These are phyloP conservation scores for Pestalotiopsis sp. DNA, from an alignment of 2,329 filamentous ascomycete genomes.

Conservation along the genomic window DNA sequence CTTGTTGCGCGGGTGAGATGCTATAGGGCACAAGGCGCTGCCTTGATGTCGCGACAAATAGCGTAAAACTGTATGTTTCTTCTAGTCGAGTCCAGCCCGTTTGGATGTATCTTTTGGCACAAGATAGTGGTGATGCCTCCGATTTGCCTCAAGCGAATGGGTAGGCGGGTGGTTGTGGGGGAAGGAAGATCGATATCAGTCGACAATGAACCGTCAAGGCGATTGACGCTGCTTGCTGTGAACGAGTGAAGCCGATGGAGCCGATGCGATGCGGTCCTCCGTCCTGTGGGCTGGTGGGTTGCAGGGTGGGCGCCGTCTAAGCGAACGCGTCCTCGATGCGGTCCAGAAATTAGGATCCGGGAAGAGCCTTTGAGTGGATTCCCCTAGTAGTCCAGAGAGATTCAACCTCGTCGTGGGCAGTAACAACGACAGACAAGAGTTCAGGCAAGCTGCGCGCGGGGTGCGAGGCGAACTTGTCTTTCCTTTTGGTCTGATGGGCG, in stretches of 20 bases:
- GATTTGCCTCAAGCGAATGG: slow-evolving; percentile 48
- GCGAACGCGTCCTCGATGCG: slow-evolving; percentile 13
- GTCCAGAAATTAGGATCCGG: slow-evolving; percentile 30
- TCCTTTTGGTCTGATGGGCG: slow-evolving; percentile 25
- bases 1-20: slow-evolving; percentile 5
- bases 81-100: slow-evolving; percentile 48
- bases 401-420: slow-evolving; percentile 24
- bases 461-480: slow-evolving; percentile 20
- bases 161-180: slow-evolving; percentile 20
- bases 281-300: slow-evolving; percentile 22
- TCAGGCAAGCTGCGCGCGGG: slow-evolving; percentile 27
- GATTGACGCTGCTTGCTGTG: slow-evolving; percentile 27
- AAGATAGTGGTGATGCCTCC: slow-evolving; percentile 30
- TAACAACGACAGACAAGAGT: slow-evolving; percentile 29
- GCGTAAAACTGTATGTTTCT: slow-evolving; percentile 12
- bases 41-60: slow-evolving; percentile 13
- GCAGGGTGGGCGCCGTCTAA: slow-evolving; percentile 2
- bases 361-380: slow-evolving; percentile 19
- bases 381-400: slow-evolving; percentile 40
- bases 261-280: slow-evolving; percentile 23
- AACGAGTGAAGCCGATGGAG: slow-evolving; percentile 23
- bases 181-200: slow-evolving; percentile 19
- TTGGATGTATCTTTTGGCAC: slow-evolving; percentile 19
- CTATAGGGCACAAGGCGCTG: slow-evolving; percentile 24
- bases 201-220: slow-evolving; percentile 41